Conservation (phyloP, 768 basidiomycete species). For the Collybia nuda region DNA sequence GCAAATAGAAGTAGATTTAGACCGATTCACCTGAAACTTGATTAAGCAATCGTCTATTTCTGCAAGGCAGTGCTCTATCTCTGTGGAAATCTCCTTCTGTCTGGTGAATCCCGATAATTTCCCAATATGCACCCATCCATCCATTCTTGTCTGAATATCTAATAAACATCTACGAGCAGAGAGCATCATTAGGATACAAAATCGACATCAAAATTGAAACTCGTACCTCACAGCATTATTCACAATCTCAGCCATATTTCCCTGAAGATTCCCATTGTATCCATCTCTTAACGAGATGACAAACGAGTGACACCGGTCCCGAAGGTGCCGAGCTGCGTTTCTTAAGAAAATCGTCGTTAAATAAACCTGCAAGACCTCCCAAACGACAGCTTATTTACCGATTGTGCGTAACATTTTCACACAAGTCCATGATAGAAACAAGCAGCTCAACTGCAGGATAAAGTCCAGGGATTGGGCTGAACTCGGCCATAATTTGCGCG, state of each 20-base stretch:
- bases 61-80: conserved; percentile 45
- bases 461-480: conserved; percentile 49
- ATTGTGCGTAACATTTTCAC: conserved; percentile 48
- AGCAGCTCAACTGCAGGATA: conserved; percentile 39
- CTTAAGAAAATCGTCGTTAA: conserved; percentile 22
- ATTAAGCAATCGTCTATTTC: conserved; percentile 45
- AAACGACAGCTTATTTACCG: conserved; percentile 27
- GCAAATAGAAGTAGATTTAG: no score
- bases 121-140: conserved; percentile 40
- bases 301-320: conserved; percentile 45
- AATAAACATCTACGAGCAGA: conserved; percentile 22
- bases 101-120: conserved; percentile 42
- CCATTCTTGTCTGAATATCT: conserved; percentile 38
- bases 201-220: conserved; percentile 8
- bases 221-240: conserved; percentile 28
- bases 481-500: conserved; percentile 46
- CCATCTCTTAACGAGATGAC: conserved; percentile 37
- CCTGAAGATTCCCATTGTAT: conserved; percentile 5
- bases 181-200: not conserved
- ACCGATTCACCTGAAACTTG: conserved; percentile 40
- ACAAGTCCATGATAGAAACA: conserved; percentile 42
- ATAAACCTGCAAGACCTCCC: not conserved
- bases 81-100: conserved; percentile 30
- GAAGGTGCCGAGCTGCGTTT: conserved; percentile 40
- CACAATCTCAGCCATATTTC: conserved; percentile 30